Base-by-base conservation (phyloP, 208 protist species). In the Leishmania major region DNA sequence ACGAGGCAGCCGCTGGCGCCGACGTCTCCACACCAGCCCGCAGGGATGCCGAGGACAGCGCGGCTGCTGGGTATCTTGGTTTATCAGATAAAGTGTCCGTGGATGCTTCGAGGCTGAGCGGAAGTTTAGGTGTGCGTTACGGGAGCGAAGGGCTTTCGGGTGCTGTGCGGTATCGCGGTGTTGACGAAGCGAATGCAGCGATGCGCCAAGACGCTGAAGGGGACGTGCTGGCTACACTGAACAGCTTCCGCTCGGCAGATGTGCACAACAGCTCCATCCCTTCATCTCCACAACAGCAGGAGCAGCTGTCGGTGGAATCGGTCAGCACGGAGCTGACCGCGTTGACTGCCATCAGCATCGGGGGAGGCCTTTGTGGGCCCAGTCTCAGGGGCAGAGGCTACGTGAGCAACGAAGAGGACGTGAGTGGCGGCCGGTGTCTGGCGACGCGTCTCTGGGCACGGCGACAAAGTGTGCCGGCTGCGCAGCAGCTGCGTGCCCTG, bases 361-460 rank as follows among this genome's bases (percentile, higher is more conserved):
- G 10, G 15, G 62, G 28, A 47, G 22, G 25, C 19, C 10, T 47
- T 47, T 72, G 13, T 5, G 67, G 7, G 67, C 25, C 22, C 28
- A 19, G 15, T 47, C 22, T 7, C 49, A n/a, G 31, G 37, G 70
- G 49, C 49, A 74, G 64, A 17, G 47, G 64, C 77, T 35, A 49
- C n/a, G 66, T 59, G 31, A 80, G 40, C 64, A 35, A 31, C 19
- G 67, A 49, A 57, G 77, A 62, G 17, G 77, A 49, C 11, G 66
- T 55, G 22, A 69, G 31, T 0, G 28, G 43, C 5, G 71, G 71
- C 53, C 72, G 47, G 43, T 86, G 82, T 79, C 55, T 86, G 13
- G 82, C 82, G n/a, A 82, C 57, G 28, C 73, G 37, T 64, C 74
- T 86, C 62, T 82, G 73, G 77, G 62, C 45, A 3, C 49, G 55